Evolutionary conservation across 495 filamentous ascomycete species (phyloP).

Genomic region (Neurospora tetrasperma): DNA sequence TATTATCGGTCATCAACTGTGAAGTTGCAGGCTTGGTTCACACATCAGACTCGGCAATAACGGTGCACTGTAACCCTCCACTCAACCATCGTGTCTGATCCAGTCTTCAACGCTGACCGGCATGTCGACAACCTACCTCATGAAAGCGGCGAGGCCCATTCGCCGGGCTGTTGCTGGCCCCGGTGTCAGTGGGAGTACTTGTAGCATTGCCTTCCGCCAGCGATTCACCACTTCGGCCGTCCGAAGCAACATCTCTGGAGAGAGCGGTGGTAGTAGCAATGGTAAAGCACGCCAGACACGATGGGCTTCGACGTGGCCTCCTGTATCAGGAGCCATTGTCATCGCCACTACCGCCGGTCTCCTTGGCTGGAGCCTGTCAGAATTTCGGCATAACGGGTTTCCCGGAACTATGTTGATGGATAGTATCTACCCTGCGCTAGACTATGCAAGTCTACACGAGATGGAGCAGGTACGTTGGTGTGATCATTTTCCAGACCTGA

Average conservation of each 20-base stretch:
- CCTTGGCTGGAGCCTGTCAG: constrained; percentile 31
- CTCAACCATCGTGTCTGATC: not conserved
- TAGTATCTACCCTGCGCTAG: constrained; percentile 24
- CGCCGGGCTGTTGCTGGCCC: constrained; percentile 13
- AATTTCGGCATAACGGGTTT: constrained; percentile 16
- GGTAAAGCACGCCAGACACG: constrained; percentile 1
- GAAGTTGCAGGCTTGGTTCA: not conserved
- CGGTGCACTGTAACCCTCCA: not conserved
- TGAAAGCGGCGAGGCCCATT: constrained; percentile 21
- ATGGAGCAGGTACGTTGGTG: constrained; percentile 38
- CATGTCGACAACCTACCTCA: constrained; percentile 23
- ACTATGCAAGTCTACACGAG: constrained; percentile 40
- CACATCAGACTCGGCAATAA: not conserved
- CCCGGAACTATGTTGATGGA: constrained; percentile 29
- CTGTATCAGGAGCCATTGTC: constrained; percentile 24
- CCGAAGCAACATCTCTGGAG: constrained; percentile 11
- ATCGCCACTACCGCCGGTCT: constrained; percentile 32
- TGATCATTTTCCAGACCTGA: not conserved
- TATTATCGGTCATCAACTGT: not conserved
- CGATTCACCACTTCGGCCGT: constrained; percentile 13
- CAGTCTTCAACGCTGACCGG: constrained; percentile 11
- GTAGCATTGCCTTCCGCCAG: constrained; percentile 8
- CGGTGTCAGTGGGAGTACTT: not conserved
- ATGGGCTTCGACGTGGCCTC: constrained; percentile 18
- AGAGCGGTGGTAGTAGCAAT: not conserved